Evolutionary conservation across 1,139 yeast genomes (phyloP).

Genomic region (Candida frijolesensis): DNA sequence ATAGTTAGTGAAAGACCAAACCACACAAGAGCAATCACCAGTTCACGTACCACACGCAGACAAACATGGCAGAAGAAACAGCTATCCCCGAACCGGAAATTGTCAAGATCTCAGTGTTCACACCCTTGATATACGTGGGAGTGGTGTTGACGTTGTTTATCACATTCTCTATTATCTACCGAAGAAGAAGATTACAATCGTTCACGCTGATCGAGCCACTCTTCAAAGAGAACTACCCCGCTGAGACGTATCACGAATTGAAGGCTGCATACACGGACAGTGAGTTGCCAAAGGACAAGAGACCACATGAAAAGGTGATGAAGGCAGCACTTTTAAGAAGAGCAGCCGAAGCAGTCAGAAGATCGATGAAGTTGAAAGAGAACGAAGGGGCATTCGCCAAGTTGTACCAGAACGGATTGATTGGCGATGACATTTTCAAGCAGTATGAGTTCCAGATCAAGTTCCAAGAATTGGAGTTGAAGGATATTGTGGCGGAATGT

Average conservation of each 20-base stretch:
- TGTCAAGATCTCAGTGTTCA: constrained; percentile 68
- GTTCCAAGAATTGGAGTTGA: constrained; percentile 77
- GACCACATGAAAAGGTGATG: constrained; percentile 78
- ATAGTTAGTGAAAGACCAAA: background rate
- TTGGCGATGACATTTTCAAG: constrained; percentile 86
- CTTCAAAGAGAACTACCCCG: constrained; percentile 67
- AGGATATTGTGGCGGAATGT: constrained; percentile 78
- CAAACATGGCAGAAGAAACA: constrained; percentile 17
- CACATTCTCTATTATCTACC: constrained; percentile 72
- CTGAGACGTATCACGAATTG: constrained; percentile 64
- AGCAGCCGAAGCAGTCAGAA: constrained; percentile 71
- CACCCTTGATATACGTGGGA: constrained; percentile 81
- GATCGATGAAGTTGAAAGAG: constrained; percentile 72
- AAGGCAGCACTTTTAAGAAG: constrained; percentile 82
- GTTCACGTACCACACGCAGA: background rate
- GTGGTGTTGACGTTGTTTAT: constrained; percentile 71
- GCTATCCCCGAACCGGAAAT: constrained; percentile 15
- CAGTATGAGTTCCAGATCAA: constrained; percentile 78
- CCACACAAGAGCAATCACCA: background rate
- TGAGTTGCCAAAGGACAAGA: constrained; percentile 38
- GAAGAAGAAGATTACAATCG: constrained; percentile 58
- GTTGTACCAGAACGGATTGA: constrained; percentile 83
- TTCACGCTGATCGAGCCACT: constrained; percentile 65
- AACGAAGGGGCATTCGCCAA: constrained; percentile 65
- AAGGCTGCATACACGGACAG: constrained; percentile 49